Percentiles rank a stretch among this genome's conserved stretches.
These are phyloP conservation scores for Aurinia saxatilis DNA, from an alignment of 345 rosid genomes.

Conservation along the genomic window DNA sequence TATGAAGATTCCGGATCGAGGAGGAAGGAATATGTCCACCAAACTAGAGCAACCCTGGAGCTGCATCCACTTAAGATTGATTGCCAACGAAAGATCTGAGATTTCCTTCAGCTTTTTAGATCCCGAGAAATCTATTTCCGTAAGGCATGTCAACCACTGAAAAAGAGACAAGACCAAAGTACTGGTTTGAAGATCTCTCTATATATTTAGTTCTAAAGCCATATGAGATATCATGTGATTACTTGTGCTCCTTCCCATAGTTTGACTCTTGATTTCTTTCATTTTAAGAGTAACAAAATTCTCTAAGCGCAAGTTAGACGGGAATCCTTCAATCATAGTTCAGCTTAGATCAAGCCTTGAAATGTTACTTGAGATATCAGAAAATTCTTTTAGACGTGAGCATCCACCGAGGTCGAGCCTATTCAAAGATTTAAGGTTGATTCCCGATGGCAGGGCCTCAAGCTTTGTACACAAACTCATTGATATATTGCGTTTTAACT, in stretches of 20 bases:
- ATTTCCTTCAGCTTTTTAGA: neutral
- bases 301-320: neutral
- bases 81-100: neutral
- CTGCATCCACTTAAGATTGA: neutral
- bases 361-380: too few relatives aligned
- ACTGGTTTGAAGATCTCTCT: too few relatives aligned
- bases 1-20: too few relatives aligned
- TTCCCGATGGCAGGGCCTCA: too few relatives aligned
- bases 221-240: neutral
- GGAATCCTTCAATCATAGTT: neutral
- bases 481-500: too few relatives aligned
- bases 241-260: constrained; percentile 1
- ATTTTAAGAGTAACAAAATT: neutral
- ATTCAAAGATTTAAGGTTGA: too few relatives aligned
- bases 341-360: too few relatives aligned
- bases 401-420: too few relatives aligned
- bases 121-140: neutral
- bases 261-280: constrained; percentile 9
- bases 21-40: neutral
- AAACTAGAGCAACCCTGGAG: neutral
- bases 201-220: too few relatives aligned
- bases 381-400: too few relatives aligned
- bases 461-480: too few relatives aligned
- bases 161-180: too few relatives aligned
- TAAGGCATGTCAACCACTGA: neutral